phyloP scores from a whole-genome alignment of 2,329 filamentous ascomycete genomes.

The Scedosporium dehoogii region DNA sequence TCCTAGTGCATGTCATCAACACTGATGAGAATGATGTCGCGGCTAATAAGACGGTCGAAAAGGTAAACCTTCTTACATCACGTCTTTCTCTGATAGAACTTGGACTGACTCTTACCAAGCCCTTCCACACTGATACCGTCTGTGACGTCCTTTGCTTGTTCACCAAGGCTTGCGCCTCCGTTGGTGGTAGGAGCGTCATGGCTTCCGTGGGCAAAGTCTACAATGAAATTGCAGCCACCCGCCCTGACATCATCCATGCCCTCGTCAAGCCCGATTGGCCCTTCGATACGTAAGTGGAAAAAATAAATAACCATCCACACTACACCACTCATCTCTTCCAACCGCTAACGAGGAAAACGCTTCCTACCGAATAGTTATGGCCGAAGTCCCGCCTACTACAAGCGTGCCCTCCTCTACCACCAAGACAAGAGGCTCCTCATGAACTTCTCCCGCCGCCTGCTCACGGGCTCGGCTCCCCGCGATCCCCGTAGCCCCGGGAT shows the following conservation, averaged over 20 bases:
- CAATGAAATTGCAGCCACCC: conserved; percentile 45
- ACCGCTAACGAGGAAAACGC: not conserved
- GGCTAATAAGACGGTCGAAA: conserved; percentile 7
- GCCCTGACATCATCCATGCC: conserved; percentile 47
- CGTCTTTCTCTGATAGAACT: conserved; percentile 16
- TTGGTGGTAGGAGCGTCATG: conserved; percentile 43
- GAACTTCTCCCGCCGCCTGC: conserved; percentile 10
- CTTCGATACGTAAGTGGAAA: conserved; percentile 9
- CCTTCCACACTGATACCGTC: conserved; percentile 45
- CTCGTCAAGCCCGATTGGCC: conserved; percentile 27
- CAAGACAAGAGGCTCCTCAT: conserved; percentile 7
- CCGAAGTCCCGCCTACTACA: conserved; percentile 6
- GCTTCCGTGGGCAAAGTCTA: conserved; percentile 47
- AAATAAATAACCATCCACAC: too few species aligned
- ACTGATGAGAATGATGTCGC: conserved; percentile 5
- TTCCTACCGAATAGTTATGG: not conserved
- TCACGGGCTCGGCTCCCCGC: conserved; percentile 7
- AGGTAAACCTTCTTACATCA: conserved; percentile 14
- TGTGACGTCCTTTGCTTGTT: conserved; percentile 47
- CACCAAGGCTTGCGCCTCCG: conserved; percentile 36
- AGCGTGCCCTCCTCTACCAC: conserved; percentile 10
- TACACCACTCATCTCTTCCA: not conserved
- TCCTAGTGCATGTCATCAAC: conserved; percentile 22
- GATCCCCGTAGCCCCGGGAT: conserved; percentile 39
- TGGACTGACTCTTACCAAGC: conserved; percentile 28